Evolutionary conservation across 192 early-diverging fungal genomes (phyloP).

Genomic region (Chytriomyces hyalinus): DNA sequence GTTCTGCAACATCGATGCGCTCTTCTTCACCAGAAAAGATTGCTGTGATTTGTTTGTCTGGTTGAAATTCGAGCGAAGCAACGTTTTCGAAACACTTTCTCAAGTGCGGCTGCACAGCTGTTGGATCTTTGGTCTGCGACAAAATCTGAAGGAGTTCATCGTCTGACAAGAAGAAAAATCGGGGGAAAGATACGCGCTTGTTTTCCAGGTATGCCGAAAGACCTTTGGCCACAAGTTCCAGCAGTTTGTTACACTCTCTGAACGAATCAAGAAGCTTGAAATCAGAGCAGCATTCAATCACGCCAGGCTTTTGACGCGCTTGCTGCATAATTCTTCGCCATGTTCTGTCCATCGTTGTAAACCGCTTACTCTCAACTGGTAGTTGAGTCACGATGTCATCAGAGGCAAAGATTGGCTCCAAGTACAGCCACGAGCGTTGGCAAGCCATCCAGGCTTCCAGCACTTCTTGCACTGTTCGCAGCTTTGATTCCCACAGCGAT

Average conservation of each 20-base stretch:
- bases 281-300: conserved; percentile 63
- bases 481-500: conserved; percentile 60
- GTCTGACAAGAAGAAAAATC: conserved; percentile 68
- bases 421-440: conserved; percentile 64
- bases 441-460: conserved; percentile 66
- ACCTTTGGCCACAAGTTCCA: conserved; percentile 65
- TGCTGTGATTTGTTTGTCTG: conserved; percentile 54
- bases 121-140: conserved; percentile 68
- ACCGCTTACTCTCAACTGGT: conserved; percentile 62
- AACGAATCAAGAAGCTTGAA: conserved; percentile 64
- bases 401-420: conserved; percentile 66
- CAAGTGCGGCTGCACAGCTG: conserved; percentile 66
- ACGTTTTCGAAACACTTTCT: conserved; percentile 70
- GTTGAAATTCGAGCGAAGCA: conserved; percentile 56
- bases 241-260: conserved; percentile 66
- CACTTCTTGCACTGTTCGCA: conserved; percentile 65
- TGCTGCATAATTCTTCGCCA: conserved; percentile 64
- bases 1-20: conserved; percentile 53
- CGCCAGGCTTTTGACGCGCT: conserved; percentile 57
- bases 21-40: conserved; percentile 70
- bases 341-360: conserved; percentile 67
- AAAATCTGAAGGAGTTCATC: conserved; percentile 67
- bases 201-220: conserved; percentile 66
- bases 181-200: conserved; percentile 63
- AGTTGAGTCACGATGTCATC: conserved; percentile 68